Evolutionary conservation across 2,329 filamentous ascomycete genomes (phyloP).

Genomic region (Fonsecaea pedrosoi): DNA sequence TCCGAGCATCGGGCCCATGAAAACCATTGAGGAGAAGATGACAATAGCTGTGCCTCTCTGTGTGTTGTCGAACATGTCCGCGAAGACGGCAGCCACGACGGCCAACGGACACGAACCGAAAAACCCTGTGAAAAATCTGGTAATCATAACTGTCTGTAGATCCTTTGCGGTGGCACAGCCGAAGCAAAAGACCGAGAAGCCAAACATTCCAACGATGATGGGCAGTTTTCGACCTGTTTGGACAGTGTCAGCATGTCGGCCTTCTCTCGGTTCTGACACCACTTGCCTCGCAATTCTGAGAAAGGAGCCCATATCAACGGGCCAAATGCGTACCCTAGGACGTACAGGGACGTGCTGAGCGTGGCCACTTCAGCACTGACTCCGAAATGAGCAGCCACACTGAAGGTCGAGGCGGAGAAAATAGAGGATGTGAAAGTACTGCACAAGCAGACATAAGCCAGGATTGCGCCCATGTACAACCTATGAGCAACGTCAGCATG

Average conservation of each 20-base stretch:
- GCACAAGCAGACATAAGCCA: slow-evolving; percentile 47
- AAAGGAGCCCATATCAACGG: slow-evolving; percentile 61
- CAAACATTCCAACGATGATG: slow-evolving; percentile 57
- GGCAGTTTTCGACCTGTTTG: slow-evolving; percentile 52
- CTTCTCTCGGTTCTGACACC: neutral
- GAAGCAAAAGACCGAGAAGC: slow-evolving; percentile 59
- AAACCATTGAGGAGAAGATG: slow-evolving; percentile 60
- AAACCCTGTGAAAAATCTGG: slow-evolving; percentile 61
- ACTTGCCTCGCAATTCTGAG: slow-evolving; percentile 54
- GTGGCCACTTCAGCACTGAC: slow-evolving; percentile 57
- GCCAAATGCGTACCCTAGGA: slow-evolving; percentile 58
- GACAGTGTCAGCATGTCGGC: neutral
- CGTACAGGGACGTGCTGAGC: slow-evolving; percentile 51
- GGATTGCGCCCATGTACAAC: slow-evolving; percentile 36
- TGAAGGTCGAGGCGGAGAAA: slow-evolving; percentile 70
- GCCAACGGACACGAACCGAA: slow-evolving; percentile 62
- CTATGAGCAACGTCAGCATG: slow-evolving; percentile 14
- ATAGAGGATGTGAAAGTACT: slow-evolving; percentile 64
- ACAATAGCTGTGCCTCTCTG: slow-evolving; percentile 55
- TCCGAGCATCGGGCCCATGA: slow-evolving; percentile 60
- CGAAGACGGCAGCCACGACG: slow-evolving; percentile 62
- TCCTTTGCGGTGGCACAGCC: slow-evolving; percentile 59
- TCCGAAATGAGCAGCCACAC: slow-evolving; percentile 64
- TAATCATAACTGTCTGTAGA: slow-evolving; percentile 60
- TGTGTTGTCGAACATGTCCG: slow-evolving; percentile 62